Base-by-base conservation (phyloP, 2,329 filamentous ascomycete genomes). In the Ustulina deusta region DNA sequence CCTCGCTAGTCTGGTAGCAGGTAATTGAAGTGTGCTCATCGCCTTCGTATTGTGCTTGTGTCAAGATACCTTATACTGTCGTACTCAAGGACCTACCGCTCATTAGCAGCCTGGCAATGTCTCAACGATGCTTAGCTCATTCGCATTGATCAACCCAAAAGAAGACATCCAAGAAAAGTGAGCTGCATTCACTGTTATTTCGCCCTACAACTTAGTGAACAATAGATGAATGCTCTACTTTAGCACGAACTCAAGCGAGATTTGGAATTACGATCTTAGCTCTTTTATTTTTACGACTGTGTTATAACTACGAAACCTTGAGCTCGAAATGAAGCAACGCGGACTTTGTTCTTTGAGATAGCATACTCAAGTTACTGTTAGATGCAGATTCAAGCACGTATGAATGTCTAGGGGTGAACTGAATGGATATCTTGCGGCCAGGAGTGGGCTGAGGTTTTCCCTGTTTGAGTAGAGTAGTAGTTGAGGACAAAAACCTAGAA, bases 21-120 rank as follows among this genome's bases (percentile, higher is more conserved):
- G 22, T 29, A 49, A 67, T 67, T 57, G 60, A 48, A 56, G 61
- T 40, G 25, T 40, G 36, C 46, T 58, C 20, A n/a, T n/a, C n/a
- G n/a, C n/a, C n/a, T 58, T 67, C 55, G 61, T 60, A 57, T 64
- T 61, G 34, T 22, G 40, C 29, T 63, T 58, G 63, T 34, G 34
- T 67, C 42, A 22, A 52, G 49, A 49, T 42, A 42, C 20, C 25
- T 29, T 20, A 22, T 29, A 59, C 62, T 17, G 36, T 29, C 42
- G 46, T 32, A 32, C 57, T 38, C 13, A 22, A 60, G 42, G 29
- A 58, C 58, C 27, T 40, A 29, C 49, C 17, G 40, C 44, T 58
- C n/a, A 56, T 40, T 40, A 57, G 42, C 38, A 52, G 60, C 55
- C 60, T 49, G 55, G 42, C 40, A 59, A 63, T 64, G 27, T 25